These are phyloP conservation scores for Aaosphaeria pasadenensis DNA, from an alignment of 2,329 filamentous ascomycete genomes.

Conservation along the genomic window DNA sequence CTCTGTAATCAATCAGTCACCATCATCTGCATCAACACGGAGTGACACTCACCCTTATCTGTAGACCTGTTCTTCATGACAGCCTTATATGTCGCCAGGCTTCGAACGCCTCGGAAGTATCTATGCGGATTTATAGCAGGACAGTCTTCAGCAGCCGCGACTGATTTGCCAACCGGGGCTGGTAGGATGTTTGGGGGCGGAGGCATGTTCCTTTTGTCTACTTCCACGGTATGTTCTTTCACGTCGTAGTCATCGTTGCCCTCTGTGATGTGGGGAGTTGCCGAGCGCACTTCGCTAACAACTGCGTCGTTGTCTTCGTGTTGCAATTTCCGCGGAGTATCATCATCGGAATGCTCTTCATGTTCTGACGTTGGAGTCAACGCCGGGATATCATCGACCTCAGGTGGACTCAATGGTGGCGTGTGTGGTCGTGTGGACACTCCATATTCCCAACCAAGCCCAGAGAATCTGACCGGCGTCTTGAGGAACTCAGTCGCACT, in stretches of 20 bases:
- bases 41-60: conserved; percentile 10
- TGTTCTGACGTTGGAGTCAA: conserved; percentile 16
- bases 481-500: conserved; percentile 23
- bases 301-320: conserved; percentile 2
- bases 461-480: conserved; percentile 22
- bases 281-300: not conserved
- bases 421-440: conserved; percentile 5
- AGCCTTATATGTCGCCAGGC: conserved; percentile 19
- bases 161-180: conserved; percentile 15
- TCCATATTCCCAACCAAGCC: conserved; percentile 22
- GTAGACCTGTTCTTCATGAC: conserved; percentile 15
- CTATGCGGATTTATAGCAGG: conserved; percentile 7
- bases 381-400: conserved; percentile 17
- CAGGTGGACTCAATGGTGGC: conserved; percentile 11
- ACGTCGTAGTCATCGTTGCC: conserved; percentile 17
- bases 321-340: conserved; percentile 3
- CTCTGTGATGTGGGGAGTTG: not conserved
- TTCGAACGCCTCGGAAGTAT: conserved; percentile 19
- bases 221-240: conserved; percentile 20
- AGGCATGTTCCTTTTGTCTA: conserved; percentile 17
- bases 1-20: conserved; percentile 5
- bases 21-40: not conserved
- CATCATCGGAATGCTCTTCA: conserved; percentile 6
- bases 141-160: conserved; percentile 9
- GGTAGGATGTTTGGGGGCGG: conserved; percentile 19